Evolutionary conservation across 345 rosid species (phyloP), one percentile per base, ranked within the genome.

Genomic region (Raphanus raphanistrum): DNA sequence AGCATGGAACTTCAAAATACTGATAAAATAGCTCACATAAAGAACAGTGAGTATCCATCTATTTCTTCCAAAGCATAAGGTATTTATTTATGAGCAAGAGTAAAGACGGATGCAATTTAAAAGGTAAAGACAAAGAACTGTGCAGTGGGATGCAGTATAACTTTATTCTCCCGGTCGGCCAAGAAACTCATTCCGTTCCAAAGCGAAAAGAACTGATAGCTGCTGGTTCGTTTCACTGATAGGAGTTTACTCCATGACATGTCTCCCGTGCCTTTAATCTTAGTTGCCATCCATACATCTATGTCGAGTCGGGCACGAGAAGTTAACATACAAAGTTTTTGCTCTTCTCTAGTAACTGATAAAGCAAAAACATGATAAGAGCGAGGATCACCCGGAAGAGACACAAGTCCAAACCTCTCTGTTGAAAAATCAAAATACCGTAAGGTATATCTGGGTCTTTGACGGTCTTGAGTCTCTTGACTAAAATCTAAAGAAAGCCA

Each of bases 21-120:
- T 55, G 61, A 62, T 5, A 66, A 80, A 63, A 78, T 1, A 59
- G 77, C 92, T 80, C 87, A 88, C 92, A 80, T 88, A 88, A 63
- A 88, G 86, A 75, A 88, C 88, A 16, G 89, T 85, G 92, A 88
- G 84, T 85, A 84, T n/a, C 79, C 73, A 77, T 88, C 92, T 86
- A 87, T 71, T 63, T 87, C 89, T 82, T 87, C 90, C 69, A 85
- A 80, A 79, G 80, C 76, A 79, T 83, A 84, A 64, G 89, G 88
- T 73, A 74, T 83, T 72, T 73, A 74, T 83, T 67, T 87, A 64
- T 79, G 89, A 38, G 89, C 85, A 80, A 83, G 88, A 79, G 79
- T 75, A 71, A 84, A 88, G 77, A 82, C 83, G 67, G 76, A 66
- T 21, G 50, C 50, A 11, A 5, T 41, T 10, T 41, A 41, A 41